Evolutionary conservation across 768 basidiomycete genomes (phyloP).

Genomic region (Leccinum disarticulatum): DNA sequence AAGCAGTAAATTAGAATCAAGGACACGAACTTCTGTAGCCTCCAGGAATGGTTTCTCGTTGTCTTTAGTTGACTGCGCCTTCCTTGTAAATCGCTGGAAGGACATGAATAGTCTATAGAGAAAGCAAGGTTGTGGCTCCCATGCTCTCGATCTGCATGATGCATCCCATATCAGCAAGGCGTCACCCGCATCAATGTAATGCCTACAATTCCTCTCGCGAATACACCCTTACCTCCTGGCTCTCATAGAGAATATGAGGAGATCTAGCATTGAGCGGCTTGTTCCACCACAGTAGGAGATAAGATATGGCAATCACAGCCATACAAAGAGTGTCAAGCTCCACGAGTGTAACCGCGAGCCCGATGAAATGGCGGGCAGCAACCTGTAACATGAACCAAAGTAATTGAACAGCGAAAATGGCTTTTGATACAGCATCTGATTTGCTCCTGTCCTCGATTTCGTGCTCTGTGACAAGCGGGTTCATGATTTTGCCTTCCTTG

Average conservation of each 20-base stretch:
- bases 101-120: no score
- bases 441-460: background rate
- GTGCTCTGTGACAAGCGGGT: background rate
- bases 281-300: background rate
- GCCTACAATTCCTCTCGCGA: background rate
- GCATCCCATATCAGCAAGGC: no score
- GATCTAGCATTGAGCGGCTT: background rate
- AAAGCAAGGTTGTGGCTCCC: no score
- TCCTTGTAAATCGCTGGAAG: no score
- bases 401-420: background rate
- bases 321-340: background rate
- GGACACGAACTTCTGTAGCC: no score
- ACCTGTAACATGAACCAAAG: no score
- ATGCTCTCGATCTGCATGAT: no score
- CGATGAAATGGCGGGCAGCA: no score
- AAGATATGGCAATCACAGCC: background rate
- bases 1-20: no score
- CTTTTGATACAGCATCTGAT: background rate
- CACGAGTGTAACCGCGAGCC: background rate
- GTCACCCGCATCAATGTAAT: no score
- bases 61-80: no score
- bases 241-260: background rate
- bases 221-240: background rate
- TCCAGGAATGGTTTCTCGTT: no score
- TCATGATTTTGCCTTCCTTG: background rate